Evolutionary conservation across 2,329 filamentous ascomycete species (phyloP), one percentile per base, ranked within the genome.

Genomic region (Chalaropsis thielavioides): DNA sequence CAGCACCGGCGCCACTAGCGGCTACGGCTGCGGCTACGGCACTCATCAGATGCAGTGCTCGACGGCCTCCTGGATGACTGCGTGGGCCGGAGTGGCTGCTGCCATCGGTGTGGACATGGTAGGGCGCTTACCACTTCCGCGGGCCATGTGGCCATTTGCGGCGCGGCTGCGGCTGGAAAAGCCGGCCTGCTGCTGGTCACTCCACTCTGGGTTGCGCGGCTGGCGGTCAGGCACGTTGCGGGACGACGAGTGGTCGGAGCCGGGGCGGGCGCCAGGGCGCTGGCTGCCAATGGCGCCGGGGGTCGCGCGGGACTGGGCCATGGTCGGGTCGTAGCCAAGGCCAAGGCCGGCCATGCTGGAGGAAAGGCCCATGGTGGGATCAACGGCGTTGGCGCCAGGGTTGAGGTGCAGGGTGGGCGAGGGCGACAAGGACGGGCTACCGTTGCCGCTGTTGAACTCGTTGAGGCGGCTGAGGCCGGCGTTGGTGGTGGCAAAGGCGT

Each of bases 241-340:
- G 62, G 72, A 71, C 15, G 80, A 76, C 15, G 40, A 49, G 22
- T 59, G 60, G 15, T 56, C 49, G 35, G 46, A 41, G n/a, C 35
- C 44, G 6, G 64, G 54, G 19, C 64, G 64, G 22, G 61, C 51
- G 15, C 79, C 75, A 7, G 83, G 83, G 58, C 84, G 79, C 72
- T 86, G 84, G 74, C 84, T 87, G 63, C 84, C 84, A 63, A 87
- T 87, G 11, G 84, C 82, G 4, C 84, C 84, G 8, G 82, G 81
- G 0, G 79, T 78, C 66, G 78, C 80, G 24, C 81, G 74, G 2
- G 72, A 68, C 70, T 72, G 71, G n/a, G 74, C 72, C 60, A 69
- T 63, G 62, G 46, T 19, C 24, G 60, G 38, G 27, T 66, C 56
- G 22, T 62, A 61, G 43, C 54, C 62, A 11, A 66, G 56, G 27